A percentile compares a stretch with the other conserved stretches of the same genome.
These are phyloP conservation scores for Pythium biforme DNA, from an alignment of 352 stramenopile genomes.

Conservation along the genomic window DNA sequence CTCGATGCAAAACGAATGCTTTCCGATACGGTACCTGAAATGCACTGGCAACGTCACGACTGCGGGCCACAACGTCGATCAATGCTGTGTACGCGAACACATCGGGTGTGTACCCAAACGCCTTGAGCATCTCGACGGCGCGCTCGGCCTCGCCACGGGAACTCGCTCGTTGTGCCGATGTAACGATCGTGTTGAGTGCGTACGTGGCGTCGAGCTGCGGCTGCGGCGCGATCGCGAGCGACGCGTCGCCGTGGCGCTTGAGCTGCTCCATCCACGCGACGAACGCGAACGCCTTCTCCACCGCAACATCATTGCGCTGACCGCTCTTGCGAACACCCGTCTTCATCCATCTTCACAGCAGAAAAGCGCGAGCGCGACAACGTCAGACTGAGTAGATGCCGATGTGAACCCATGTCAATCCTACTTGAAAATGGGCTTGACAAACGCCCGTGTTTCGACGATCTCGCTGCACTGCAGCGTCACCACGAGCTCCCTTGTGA, in stretches of 20 bases:
- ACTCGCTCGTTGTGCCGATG: conserved; percentile 56
- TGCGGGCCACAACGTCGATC: conserved; percentile 65
- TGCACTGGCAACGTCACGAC: conserved; percentile 41
- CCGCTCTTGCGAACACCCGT: conserved; percentile 58
- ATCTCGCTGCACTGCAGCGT: conserved; percentile 27
- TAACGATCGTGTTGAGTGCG: conserved; percentile 75
- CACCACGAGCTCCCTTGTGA: conserved; percentile 26
- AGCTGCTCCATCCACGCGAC: conserved; percentile 69
- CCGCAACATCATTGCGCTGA: conserved; percentile 39
- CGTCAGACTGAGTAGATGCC: too few species aligned
- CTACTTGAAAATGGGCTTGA: conserved; percentile 60
- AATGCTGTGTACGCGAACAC: conserved; percentile 77
- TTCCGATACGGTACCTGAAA: conserved; percentile 40
- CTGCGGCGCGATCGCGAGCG: conserved; percentile 36
- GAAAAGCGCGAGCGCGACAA: too few species aligned
- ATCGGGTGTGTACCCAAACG: conserved; percentile 57
- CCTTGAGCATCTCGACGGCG: conserved; percentile 49
- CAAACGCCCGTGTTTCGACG: conserved; percentile 59
- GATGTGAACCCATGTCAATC: conserved; percentile 9
- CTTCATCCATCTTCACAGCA: conserved; percentile 59
- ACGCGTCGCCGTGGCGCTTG: conserved; percentile 39
- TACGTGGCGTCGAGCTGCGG: conserved; percentile 56
- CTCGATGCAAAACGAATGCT: too few species aligned
- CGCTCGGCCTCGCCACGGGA: conserved; percentile 48
- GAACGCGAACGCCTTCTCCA: conserved; percentile 66